Percentiles rank a stretch among this genome's conserved stretches.
Conservation (phyloP, 805 yeast species). For the Yarrowia deformans region DNA sequence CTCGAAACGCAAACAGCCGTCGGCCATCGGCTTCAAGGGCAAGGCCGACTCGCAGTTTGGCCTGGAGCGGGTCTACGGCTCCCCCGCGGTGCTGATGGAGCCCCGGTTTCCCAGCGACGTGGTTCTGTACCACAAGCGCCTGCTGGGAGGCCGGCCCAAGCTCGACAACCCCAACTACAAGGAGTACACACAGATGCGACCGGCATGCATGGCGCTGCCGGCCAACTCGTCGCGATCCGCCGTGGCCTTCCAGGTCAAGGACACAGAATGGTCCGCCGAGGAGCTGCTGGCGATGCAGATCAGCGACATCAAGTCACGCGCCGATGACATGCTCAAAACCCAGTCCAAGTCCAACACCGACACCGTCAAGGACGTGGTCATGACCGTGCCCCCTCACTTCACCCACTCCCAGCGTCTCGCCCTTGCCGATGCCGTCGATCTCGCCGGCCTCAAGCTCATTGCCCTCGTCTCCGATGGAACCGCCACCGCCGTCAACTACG, state of each 20-base stretch:
- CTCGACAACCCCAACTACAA: conserved; percentile 56
- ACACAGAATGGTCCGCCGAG: conserved; percentile 61
- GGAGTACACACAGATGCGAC: conserved; percentile 57
- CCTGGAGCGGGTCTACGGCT: conserved; percentile 75
- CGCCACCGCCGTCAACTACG: conserved; percentile 87
- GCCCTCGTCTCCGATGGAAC: conserved; percentile 87
- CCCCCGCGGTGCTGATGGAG: conserved; percentile 71
- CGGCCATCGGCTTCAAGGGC: conserved; percentile 72
- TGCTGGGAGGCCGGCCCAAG: conserved; percentile 61
- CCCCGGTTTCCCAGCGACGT: conserved; percentile 78
- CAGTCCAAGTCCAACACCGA: conserved; percentile 50
- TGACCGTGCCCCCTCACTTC: conserved; percentile 80
- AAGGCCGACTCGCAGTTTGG: conserved; percentile 32
- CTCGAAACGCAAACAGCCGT: conserved; percentile 85
- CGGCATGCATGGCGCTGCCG: conserved; percentile 63
- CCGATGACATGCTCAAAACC: conserved; percentile 64
- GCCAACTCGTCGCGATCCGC: conserved; percentile 60
- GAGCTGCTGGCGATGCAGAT: conserved; percentile 86
- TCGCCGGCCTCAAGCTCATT: conserved; percentile 70
- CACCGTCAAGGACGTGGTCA: conserved; percentile 69
- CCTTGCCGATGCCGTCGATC: conserved; percentile 70
- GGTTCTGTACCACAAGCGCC: conserved; percentile 68
- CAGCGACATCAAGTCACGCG: conserved; percentile 68
- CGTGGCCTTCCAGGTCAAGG: conserved; percentile 62
- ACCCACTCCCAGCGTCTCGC: conserved; percentile 71